Evolutionary conservation across 139 green algal genomes (phyloP).

Genomic region (Raphidocelis subcapitata): DNA sequence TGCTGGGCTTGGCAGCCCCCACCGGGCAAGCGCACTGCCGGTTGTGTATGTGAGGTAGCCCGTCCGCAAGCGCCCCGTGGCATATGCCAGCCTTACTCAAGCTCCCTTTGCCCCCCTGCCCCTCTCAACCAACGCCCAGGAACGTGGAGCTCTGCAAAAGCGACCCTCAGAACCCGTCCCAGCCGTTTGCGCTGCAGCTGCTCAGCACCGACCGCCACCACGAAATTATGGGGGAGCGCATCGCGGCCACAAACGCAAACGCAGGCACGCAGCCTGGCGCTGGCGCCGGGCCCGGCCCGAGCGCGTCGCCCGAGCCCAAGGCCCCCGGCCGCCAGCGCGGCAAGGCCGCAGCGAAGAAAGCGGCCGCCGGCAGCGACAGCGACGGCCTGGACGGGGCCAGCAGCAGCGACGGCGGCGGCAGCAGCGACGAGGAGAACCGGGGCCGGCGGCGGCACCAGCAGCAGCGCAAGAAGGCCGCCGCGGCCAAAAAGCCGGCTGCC

Average conservation of each 20-base stretch:
- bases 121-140: not conserved
- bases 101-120: not conserved
- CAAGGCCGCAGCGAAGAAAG: not conserved
- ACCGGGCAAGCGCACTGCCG: too few species aligned
- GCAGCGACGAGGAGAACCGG: not conserved
- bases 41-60: too few species aligned
- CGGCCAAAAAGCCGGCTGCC: too few species aligned
- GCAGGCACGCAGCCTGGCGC: not conserved
- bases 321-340: too few species aligned
- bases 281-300: too few species aligned
- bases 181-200: constrained; percentile 35
- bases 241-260: not conserved
- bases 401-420: not conserved
- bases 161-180: not conserved
- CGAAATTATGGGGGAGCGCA: constrained; percentile 33
- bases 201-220: constrained; percentile 34
- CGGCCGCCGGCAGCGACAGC: not conserved
- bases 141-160: constrained; percentile 29
- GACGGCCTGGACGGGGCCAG: not conserved
- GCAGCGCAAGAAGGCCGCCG: too few species aligned
- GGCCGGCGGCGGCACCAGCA: not conserved
- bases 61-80: too few species aligned
- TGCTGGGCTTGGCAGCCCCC: too few species aligned
- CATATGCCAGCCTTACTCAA: too few species aligned
- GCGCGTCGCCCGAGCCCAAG: too few species aligned